Evolutionary conservation across 208 protist species (phyloP), one percentile per base, ranked within the genome.

Genomic region (Trypanosoma melophagium): DNA sequence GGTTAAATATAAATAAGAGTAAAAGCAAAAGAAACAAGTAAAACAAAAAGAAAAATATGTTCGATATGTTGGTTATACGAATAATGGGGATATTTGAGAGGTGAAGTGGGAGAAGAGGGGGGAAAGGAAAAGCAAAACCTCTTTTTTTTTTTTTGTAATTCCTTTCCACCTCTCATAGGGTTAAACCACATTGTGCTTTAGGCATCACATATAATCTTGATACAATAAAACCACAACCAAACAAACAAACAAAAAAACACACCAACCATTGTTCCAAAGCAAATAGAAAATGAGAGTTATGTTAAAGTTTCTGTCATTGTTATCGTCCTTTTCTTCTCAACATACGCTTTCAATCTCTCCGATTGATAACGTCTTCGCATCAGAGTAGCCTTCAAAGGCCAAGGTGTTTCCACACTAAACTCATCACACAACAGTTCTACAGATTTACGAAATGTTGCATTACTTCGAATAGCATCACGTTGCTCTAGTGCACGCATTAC

Each of bases 401-500:
- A 68, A 22, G 86, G 83, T 21, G 79, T 74, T 66, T 94, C 86
- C n/a, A 88, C 86, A 24, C 87, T 83, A 71, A 87, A 96, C 19
- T 81, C 84, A 57, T 87, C 77, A 71, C 91, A 96, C 5, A 96
- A 35, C 53, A 76, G 45, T 64, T 93, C 87, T 7, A 84, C 79
- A 42, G 86, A 80, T 12, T 50, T 55, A 21, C 79, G 75, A 66
- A 83, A 87, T 14, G 51, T 38, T 13, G 24, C 61, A 41, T 69
- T 74, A 47, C 78, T 62, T 7, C 86, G 78, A 49, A 77, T 44
- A 14, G 79, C 83, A 31, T 92, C 88, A 1, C 88, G 81, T 38
- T 77, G 87, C 16, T 96, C 87, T n/a, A 93, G 66, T 38, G 92
- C 74, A 42, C 73, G 68, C n/a, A 76, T 74, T 25, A 87, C 84